phyloP scores from a whole-genome alignment of 176 grass and related monocot genomes.

The Puya raimondii region DNA sequence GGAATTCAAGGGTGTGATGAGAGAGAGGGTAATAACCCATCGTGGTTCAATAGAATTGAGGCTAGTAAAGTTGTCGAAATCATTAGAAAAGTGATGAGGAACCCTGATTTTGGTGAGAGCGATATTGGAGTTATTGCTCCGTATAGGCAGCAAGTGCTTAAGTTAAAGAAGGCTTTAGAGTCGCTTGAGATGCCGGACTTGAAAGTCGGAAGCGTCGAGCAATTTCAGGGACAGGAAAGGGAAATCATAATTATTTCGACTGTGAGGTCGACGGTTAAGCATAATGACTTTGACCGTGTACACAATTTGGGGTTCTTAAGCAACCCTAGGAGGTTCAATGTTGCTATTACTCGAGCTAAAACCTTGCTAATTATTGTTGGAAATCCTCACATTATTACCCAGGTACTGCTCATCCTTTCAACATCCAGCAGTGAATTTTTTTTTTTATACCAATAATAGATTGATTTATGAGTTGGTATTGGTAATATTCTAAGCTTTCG shows the following conservation, averaged over 20 bases:
- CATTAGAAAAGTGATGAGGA: conserved; percentile 56
- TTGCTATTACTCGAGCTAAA: conserved; percentile 78
- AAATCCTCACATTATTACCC: conserved; percentile 84
- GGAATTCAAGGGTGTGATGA: conserved; percentile 96
- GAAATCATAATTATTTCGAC: conserved; percentile 91
- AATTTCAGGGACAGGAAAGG: conserved; percentile 96
- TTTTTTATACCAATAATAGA: neutral
- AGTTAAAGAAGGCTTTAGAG: conserved; percentile 76
- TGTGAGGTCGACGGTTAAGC: conserved; percentile 81
- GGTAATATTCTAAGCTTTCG: too few relatives aligned
- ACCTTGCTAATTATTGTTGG: conserved; percentile 81
- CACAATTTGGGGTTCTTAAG: conserved; percentile 87
- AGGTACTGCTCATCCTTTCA: conserved; percentile 31
- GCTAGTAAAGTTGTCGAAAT: conserved; percentile 81
- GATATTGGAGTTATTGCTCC: conserved; percentile 92
- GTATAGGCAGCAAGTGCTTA: conserved; percentile 75
- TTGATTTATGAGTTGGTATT: neutral
- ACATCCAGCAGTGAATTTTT: neutral
- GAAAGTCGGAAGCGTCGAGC: conserved; percentile 78
- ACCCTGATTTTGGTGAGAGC: conserved; percentile 28
- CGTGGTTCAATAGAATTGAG: conserved; percentile 94
- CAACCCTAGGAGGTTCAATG: conserved; percentile 77
- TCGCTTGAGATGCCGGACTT: conserved; percentile 60
- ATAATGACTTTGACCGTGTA: conserved; percentile 66
- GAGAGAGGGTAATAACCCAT: conserved; percentile 91